phyloP scores from a whole-genome alignment of 805 yeast genomes.

The Nakazawaea sp. region DNA sequence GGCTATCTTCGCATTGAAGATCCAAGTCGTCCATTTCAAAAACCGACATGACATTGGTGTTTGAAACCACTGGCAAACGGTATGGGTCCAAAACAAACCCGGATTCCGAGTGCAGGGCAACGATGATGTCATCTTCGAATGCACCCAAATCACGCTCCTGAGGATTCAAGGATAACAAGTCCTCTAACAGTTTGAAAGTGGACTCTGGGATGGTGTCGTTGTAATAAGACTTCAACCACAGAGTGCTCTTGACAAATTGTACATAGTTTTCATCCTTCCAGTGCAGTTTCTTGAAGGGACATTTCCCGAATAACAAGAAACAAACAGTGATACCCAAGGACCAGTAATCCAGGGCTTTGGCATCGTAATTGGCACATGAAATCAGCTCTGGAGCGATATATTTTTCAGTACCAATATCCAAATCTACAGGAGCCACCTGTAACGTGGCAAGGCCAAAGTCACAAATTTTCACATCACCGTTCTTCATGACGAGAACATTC shows the following conservation, averaged over 20 bases:
- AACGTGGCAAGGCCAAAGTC: conserved; percentile 68
- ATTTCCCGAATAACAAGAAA: conserved; percentile 42
- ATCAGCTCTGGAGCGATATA: conserved; percentile 52
- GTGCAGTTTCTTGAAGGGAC: conserved; percentile 38
- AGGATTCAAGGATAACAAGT: conserved; percentile 30
- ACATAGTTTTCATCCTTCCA: conserved; percentile 35
- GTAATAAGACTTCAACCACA: conserved; percentile 41
- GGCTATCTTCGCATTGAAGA: neutral
- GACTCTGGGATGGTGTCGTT: conserved; percentile 32
- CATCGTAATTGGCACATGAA: conserved; percentile 25
- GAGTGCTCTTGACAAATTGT: conserved; percentile 32
- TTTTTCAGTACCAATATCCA: conserved; percentile 49
- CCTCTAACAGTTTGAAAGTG: conserved; percentile 33
- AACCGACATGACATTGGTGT: neutral
- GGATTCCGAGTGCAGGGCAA: no score
- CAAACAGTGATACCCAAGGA: conserved; percentile 45
- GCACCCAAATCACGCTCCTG: conserved; percentile 30
- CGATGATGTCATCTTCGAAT: no score
- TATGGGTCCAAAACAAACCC: no score
- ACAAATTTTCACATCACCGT: conserved; percentile 55
- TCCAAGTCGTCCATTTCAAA: conserved; percentile 1
- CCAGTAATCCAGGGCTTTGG: conserved; percentile 46
- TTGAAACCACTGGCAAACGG: no score
- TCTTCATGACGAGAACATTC: conserved; percentile 46
- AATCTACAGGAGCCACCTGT: conserved; percentile 22